Evolutionary conservation across 2,329 filamentous ascomycete genomes (phyloP).

Genomic region (Aspergillus pseudoviridinutans): DNA sequence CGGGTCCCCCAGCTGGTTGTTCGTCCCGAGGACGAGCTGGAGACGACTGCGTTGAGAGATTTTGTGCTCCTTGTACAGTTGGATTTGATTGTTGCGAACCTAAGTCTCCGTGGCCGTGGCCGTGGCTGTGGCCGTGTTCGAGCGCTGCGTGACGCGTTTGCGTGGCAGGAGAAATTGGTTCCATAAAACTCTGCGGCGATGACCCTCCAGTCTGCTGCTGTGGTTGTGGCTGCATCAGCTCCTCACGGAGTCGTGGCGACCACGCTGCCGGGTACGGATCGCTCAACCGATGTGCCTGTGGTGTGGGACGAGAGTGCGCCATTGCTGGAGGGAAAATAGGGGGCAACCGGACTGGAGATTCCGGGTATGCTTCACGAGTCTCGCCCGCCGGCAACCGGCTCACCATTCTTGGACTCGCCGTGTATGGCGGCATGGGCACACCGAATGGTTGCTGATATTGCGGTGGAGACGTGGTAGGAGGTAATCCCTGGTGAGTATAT

Average conservation of each 20-base stretch:
- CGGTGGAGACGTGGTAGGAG: constrained; percentile 29
- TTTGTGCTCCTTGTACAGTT: constrained; percentile 16
- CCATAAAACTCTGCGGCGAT: constrained; percentile 20
- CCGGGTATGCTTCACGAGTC: constrained; percentile 26
- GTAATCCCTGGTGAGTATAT: constrained; percentile 26
- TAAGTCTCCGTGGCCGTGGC: constrained; percentile 18
- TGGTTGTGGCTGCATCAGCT: constrained; percentile 16
- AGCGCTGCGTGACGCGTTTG: constrained; percentile 23
- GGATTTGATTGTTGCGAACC: constrained; percentile 20
- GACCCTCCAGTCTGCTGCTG: constrained; percentile 1
- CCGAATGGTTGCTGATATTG: constrained; percentile 28
- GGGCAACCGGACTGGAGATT: constrained; percentile 34
- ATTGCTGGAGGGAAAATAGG: constrained; percentile 34
- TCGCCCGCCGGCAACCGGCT: constrained; percentile 24
- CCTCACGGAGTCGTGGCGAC: constrained; percentile 21
- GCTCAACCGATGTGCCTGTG: constrained; percentile 30
- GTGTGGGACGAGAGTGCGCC: constrained; percentile 11
- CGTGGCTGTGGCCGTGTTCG: constrained; percentile 17
- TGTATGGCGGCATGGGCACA: constrained; percentile 25
- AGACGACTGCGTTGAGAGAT: constrained; percentile 15
- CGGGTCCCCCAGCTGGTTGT: constrained; percentile 14
- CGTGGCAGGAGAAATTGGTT: constrained; percentile 24
- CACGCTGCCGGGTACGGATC: constrained; percentile 30
- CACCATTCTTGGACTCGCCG: constrained; percentile 20
- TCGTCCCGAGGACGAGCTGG: constrained; percentile 12